A percentile compares a stretch with the other conserved stretches of the same genome.
phyloP scores from a whole-genome alignment of 2,329 filamentous ascomycete genomes.

The Curvularia lunata region DNA sequence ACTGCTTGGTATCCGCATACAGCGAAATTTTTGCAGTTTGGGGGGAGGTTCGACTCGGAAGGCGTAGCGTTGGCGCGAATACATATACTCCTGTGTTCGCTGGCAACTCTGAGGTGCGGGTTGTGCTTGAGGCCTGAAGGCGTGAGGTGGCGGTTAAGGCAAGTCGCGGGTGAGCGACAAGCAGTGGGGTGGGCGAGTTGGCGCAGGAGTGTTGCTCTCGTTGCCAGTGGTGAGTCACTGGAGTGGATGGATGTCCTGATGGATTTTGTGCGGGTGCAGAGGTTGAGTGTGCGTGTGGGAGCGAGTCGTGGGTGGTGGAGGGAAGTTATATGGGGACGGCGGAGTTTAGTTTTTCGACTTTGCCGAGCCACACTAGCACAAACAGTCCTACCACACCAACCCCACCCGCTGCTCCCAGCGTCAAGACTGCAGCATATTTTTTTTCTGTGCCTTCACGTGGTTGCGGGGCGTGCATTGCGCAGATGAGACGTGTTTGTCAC shows the following conservation, averaged over 20 bases:
- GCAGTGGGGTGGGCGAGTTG: conserved; percentile 10
- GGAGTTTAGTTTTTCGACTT: conserved; percentile 22
- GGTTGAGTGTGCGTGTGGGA: conserved; percentile 25
- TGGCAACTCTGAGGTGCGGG: conserved; percentile 36
- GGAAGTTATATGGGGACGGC: conserved; percentile 25
- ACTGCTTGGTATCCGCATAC: conserved; percentile 92
- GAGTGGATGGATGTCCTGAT: conserved; percentile 23
- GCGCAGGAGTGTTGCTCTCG: conserved; percentile 5
- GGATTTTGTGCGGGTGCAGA: conserved; percentile 28
- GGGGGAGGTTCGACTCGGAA: conserved; percentile 92
- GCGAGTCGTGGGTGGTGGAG: conserved; percentile 22
- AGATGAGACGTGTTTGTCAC: neutral
- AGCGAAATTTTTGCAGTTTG: conserved; percentile 97
- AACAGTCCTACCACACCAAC: conserved; percentile 6
- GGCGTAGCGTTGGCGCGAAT: conserved; percentile 95
- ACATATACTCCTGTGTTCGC: conserved; percentile 80
- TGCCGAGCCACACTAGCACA: conserved; percentile 25
- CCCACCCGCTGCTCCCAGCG: neutral
- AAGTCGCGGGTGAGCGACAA: conserved; percentile 39
- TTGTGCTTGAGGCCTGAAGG: conserved; percentile 39
- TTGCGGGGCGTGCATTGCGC: neutral
- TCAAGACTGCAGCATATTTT: neutral
- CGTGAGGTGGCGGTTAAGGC: conserved; percentile 44
- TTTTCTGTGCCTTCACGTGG: neutral
- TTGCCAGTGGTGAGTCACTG: conserved; percentile 32